Conservation (phyloP, 768 basidiomycete genomes). For the Suillus placidus region DNA sequence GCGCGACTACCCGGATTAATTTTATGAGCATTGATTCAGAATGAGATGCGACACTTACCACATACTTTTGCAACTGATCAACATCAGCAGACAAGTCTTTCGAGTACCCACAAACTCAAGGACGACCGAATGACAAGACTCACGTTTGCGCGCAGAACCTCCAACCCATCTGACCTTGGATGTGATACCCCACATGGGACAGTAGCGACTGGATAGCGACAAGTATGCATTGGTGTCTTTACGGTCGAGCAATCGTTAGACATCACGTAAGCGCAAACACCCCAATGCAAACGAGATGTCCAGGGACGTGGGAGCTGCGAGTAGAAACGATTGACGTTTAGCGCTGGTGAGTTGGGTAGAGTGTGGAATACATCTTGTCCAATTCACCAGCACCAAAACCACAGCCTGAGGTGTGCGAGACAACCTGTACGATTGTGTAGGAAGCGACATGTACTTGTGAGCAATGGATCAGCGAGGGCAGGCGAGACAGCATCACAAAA, state of each 20-base stretch:
- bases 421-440: no score
- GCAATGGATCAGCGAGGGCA: not conserved
- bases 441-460: not conserved
- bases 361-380: not conserved
- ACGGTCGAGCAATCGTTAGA: not conserved
- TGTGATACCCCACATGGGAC: not conserved
- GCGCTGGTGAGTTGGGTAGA: not conserved
- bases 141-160: not conserved
- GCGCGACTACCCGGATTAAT: not conserved
- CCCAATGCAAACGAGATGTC: not conserved
- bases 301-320: not conserved
- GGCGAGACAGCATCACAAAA: not conserved
- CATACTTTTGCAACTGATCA: not conserved
- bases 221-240: not conserved
- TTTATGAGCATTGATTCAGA: not conserved
- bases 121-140: not conserved
- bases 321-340: not conserved
- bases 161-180: not conserved
- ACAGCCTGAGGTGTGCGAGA: not conserved
- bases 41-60: not conserved
- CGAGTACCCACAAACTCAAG: no score
- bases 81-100: not conserved
- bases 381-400: not conserved
- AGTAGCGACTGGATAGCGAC: not conserved
- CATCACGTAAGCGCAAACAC: fast-evolving